These are phyloP conservation scores for Hortiboletus campestris DNA, from an alignment of 768 basidiomycete genomes.

Conservation along the genomic window DNA sequence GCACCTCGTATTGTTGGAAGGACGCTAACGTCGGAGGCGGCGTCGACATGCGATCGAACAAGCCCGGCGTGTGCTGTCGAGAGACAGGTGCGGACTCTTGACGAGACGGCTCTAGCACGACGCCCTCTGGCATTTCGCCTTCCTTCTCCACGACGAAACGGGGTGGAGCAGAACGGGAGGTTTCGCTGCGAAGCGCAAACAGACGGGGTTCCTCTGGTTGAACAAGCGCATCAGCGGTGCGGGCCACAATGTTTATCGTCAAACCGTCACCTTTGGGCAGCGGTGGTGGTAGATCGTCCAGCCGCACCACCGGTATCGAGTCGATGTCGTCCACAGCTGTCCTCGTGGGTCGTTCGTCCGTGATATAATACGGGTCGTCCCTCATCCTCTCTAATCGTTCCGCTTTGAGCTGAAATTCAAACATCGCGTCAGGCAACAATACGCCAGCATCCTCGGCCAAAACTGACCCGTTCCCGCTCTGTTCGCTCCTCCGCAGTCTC, in stretches of 20 bases:
- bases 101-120: slow-evolving; percentile 19
- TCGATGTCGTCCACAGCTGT: slow-evolving; percentile 64
- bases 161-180: slow-evolving; percentile 41
- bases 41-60: slow-evolving; percentile 34
- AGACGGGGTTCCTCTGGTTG: slow-evolving; percentile 37
- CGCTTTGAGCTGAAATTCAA: slow-evolving; percentile 56
- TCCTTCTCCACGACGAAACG: slow-evolving; percentile 67
- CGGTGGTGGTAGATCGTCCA: slow-evolving; percentile 70
- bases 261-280: slow-evolving; percentile 31
- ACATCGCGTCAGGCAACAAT: slow-evolving; percentile 1
- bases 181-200: slow-evolving; percentile 44
- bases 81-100: slow-evolving; percentile 28
- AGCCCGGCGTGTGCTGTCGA: slow-evolving; percentile 21
- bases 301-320: slow-evolving; percentile 83
- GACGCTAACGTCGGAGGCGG: slow-evolving; percentile 36
- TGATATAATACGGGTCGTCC: slow-evolving; percentile 91
- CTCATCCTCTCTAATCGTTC: slow-evolving; percentile 73
- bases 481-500: slow-evolving; percentile 60
- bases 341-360: slow-evolving; percentile 53
- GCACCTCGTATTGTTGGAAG: slow-evolving; percentile 56
- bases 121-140: slow-evolving; percentile 85
- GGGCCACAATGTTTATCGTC: not conserved
- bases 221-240: slow-evolving; percentile 30
- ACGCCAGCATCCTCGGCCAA: not conserved
- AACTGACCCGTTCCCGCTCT: slow-evolving; percentile 63